These are phyloP conservation scores for Kwoniella botswanensis DNA, from an alignment of 768 basidiomycete genomes.

Conservation along the genomic window DNA sequence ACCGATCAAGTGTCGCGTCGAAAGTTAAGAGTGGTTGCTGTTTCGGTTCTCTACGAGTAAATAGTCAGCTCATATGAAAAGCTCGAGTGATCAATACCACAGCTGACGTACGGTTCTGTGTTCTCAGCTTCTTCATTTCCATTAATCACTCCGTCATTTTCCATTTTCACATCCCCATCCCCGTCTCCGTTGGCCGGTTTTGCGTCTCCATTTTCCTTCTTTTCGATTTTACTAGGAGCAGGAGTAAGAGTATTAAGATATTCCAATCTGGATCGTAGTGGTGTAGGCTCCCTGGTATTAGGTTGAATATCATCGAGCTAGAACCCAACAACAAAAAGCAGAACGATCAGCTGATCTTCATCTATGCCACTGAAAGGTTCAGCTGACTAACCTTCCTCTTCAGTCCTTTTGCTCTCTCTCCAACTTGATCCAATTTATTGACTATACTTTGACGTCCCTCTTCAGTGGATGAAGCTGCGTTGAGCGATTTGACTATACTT, in stretches of 20 bases:
- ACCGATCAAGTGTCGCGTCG: slow-evolving; percentile 68
- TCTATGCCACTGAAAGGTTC: neutral
- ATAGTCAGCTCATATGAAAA: neutral
- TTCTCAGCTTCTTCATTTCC: neutral
- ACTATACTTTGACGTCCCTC: slow-evolving; percentile 22
- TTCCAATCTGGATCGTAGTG: slow-evolving; percentile 31
- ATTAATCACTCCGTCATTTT: slow-evolving; percentile 8
- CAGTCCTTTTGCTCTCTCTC: slow-evolving; percentile 63
- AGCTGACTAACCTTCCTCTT: slow-evolving; percentile 77
- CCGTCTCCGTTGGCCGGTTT: neutral
- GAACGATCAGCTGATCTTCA: no score
- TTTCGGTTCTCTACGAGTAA: slow-evolving; percentile 8
- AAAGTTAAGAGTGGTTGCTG: neutral
- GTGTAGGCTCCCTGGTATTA: slow-evolving; percentile 25
- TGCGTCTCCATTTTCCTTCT: neutral
- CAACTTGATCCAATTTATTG: slow-evolving; percentile 40
- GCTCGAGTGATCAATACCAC: neutral
- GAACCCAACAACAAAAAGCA: no score
- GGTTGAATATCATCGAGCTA: slow-evolving; percentile 54
- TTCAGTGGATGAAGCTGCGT: slow-evolving; percentile 19
- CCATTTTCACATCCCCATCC: slow-evolving; percentile 5
- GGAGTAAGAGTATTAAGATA: slow-evolving; percentile 32
- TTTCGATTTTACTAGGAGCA: neutral
- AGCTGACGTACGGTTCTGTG: neutral
- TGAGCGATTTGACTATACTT: slow-evolving; percentile 26